Conservation (phyloP, 768 basidiomycete genomes). For the Lepiota venenata region DNA sequence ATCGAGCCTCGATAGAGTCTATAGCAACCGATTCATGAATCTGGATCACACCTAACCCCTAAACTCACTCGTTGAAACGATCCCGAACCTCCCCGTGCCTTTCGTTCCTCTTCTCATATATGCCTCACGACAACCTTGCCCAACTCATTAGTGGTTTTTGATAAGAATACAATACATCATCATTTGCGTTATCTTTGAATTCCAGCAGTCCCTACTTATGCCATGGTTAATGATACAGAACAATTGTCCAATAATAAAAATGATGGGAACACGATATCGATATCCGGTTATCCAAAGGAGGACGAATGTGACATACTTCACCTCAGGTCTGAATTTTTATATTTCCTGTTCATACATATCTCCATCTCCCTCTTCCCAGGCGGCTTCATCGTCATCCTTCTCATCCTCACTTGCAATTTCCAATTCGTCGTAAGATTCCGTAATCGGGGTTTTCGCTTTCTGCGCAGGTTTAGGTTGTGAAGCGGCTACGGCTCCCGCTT, state of each 20-base stretch:
- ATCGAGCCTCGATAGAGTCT: not conserved
- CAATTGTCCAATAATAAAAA: no score
- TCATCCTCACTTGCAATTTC: conserved; percentile 48
- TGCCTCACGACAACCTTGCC: no score
- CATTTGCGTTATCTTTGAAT: no score
- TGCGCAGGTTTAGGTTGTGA: conserved; percentile 19
- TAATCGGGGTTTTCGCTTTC: conserved; percentile 22
- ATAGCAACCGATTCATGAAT: not conserved
- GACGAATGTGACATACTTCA: not conserved
- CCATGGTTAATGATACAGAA: no score
- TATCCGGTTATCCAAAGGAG: not conserved
- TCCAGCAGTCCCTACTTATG: no score
- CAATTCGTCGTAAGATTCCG: conserved; percentile 34
- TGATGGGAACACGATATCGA: not conserved
- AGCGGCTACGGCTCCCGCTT: conserved; percentile 32
- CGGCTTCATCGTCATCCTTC: conserved; percentile 43
- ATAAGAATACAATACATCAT: not conserved
- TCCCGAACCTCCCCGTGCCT: not conserved
- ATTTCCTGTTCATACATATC: conserved; percentile 76
- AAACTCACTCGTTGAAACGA: not conserved
- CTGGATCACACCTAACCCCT: not conserved
- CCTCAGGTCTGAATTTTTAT: conserved; percentile 18
- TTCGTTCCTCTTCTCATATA: no score
- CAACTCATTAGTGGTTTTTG: not conserved
- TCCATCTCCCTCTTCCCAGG: conserved; percentile 37